phyloP scores from a whole-genome alignment of 1,284 basidiomycete species.

The Inonotus hispidus region DNA sequence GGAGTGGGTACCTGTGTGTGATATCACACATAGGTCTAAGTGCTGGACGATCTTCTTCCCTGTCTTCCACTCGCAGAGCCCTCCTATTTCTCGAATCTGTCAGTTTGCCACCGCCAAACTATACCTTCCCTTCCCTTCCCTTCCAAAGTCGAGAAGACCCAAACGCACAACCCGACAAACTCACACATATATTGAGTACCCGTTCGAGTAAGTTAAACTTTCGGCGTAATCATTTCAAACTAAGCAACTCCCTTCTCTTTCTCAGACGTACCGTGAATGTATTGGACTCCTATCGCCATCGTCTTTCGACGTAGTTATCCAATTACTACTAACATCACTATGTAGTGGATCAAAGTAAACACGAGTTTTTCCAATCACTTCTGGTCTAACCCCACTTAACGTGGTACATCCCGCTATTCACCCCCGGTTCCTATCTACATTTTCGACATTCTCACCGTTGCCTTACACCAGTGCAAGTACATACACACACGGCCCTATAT shows the following conservation, averaged over 20 bases:
- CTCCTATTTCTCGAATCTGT: neutral
- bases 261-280: neutral
- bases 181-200: too few species aligned
- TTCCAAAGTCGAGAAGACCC: neutral
- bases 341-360: too few species aligned
- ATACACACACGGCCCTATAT: neutral
- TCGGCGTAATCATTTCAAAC: too few species aligned
- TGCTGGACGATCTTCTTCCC: neutral
- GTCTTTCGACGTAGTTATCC: neutral
- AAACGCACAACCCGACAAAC: too few species aligned
- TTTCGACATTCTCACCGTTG: too few species aligned
- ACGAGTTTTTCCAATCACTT: too few species aligned
- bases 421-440: too few species aligned
- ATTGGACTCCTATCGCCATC: neutral
- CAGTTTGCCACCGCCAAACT: neutral
- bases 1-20: neutral
- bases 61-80: neutral
- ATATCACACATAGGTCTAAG: neutral
- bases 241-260: neutral
- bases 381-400: too few species aligned
- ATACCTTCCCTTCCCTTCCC: too few species aligned
- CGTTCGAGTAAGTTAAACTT: too few species aligned
- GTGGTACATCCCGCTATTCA: too few species aligned
- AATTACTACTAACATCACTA: too few species aligned
- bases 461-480: neutral